A percentile compares a stretch with the other conserved stretches of the same genome.
Evolutionary conservation across 129 eudicot species (phyloP).

Genomic region (Flaveria bidentis): DNA sequence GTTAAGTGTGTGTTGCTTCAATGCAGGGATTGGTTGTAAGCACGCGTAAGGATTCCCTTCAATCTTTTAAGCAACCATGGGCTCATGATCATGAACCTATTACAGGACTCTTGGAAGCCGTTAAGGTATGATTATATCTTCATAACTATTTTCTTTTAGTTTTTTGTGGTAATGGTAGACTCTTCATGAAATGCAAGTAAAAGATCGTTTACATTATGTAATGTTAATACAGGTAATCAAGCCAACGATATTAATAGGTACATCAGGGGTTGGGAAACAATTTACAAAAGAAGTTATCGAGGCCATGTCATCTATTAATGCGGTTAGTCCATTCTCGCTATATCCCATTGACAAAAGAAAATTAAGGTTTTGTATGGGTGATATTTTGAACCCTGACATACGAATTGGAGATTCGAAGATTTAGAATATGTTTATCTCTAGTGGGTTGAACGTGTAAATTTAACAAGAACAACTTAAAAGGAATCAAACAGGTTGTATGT

Average conservation of each 20-base stretch:
- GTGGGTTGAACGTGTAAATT: neutral
- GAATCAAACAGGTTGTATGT: neutral
- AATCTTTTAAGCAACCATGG: slow-evolving; percentile 87
- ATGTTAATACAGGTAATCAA: slow-evolving; percentile 61
- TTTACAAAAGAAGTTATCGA: slow-evolving; percentile 92
- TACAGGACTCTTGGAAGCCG: slow-evolving; percentile 69
- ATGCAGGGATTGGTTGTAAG: slow-evolving; percentile 79
- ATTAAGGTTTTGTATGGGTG: neutral
- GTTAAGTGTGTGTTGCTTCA: neutral
- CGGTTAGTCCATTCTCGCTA: slow-evolving; percentile 52
- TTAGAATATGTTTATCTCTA: neutral
- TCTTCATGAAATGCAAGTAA: neutral
- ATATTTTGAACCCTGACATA: neutral
- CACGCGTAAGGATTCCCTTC: slow-evolving; percentile 87
- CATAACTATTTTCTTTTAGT: slow-evolving; percentile 1
- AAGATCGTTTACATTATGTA: neutral
- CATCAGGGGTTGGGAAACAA: slow-evolving; percentile 88
- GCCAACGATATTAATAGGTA: slow-evolving; percentile 91
- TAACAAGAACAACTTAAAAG: neutral
- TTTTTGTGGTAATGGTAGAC: neutral
- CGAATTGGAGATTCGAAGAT: neutral
- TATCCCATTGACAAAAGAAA: neutral
- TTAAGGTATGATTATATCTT: slow-evolving; percentile 51
- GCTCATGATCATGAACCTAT: slow-evolving; percentile 91
- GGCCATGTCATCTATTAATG: slow-evolving; percentile 81